Conservation (phyloP, 2,329 filamentous ascomycete species). For the Botrytis medusae region DNA sequence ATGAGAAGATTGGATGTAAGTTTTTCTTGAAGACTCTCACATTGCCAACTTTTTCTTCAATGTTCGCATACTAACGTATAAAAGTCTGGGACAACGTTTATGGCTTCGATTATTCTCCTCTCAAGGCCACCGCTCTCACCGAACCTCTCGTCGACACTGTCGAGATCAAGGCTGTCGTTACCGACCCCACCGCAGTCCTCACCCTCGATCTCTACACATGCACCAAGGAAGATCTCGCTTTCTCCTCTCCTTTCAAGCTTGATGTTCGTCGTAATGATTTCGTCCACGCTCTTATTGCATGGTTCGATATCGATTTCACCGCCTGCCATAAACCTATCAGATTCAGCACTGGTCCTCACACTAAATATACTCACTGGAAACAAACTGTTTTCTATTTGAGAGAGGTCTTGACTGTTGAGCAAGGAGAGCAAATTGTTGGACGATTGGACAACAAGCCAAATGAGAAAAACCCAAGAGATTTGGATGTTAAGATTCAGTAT, state of each 20-base stretch:
- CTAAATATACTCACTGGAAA: conserved; percentile 99
- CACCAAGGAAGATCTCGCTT: conserved; percentile 78
- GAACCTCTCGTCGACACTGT: conserved; percentile 98
- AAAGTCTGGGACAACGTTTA: conserved; percentile 99
- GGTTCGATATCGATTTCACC: conserved; percentile 99
- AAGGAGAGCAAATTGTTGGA: conserved; percentile 77
- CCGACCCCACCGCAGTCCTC: conserved; percentile 81
- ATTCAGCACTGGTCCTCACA: conserved; percentile 96
- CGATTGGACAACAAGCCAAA: conserved; percentile 82
- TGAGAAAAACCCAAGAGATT: conserved; percentile 87
- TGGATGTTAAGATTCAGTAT: conserved; percentile 89
- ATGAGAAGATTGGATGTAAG: conserved; percentile 99
- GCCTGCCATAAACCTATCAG: conserved; percentile 97
- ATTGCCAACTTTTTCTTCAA: neutral
- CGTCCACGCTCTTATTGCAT: conserved; percentile 92
- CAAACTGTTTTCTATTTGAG: conserved; percentile 98
- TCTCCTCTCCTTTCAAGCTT: conserved; percentile 76
- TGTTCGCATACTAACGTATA: neutral
- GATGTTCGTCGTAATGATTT: conserved; percentile 84
- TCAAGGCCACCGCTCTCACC: conserved; percentile 89
- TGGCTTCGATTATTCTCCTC: conserved; percentile 92
- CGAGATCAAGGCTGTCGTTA: conserved; percentile 94
- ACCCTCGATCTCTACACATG: conserved; percentile 93
- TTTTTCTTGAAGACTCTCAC: conserved; percentile 26
- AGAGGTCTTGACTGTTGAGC: conserved; percentile 87